Evolutionary conservation across 2,329 filamentous ascomycete species (phyloP).

Genomic region (Arthrinium phaeospermum): DNA sequence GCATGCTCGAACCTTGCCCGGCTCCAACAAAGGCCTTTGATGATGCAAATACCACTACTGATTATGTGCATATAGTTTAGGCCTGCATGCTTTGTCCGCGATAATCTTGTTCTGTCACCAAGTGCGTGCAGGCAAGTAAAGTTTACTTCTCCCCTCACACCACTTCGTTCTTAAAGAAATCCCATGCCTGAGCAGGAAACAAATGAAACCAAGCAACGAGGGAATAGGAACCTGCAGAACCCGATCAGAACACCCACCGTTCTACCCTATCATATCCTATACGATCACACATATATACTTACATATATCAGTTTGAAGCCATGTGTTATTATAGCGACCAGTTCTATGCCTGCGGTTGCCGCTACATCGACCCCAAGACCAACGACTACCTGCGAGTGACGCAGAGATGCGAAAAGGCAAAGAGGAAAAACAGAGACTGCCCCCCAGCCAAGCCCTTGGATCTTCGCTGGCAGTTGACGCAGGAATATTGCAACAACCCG

Average conservation of each 20-base stretch:
- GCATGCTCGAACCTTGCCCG: neutral
- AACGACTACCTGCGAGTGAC: slow-evolving; percentile 1
- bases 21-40: neutral
- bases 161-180: neutral
- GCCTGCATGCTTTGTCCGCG: neutral
- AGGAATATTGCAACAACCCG: neutral
- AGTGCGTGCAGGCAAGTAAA: neutral
- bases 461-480: neutral
- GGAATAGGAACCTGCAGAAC: neutral
- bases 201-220: neutral
- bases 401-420: slow-evolving; percentile 5
- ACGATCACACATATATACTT: neutral
- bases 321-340: slow-evolving; percentile 7
- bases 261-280: too few species aligned
- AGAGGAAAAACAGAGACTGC: neutral
- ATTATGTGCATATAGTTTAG: neutral
- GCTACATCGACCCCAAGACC: slow-evolving; percentile 1
- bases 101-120: neutral
- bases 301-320: too few species aligned
- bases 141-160: neutral
- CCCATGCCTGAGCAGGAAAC: neutral
- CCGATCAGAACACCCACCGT: too few species aligned
- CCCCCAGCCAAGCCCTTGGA: neutral
- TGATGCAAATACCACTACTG: neutral
- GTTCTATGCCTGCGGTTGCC: neutral